A percentile compares a stretch with the other conserved stretches of the same genome.
These are phyloP conservation scores for Pseudogymnoascus sp. DNA, from an alignment of 2,329 filamentous ascomycete species.

Conservation along the genomic window DNA sequence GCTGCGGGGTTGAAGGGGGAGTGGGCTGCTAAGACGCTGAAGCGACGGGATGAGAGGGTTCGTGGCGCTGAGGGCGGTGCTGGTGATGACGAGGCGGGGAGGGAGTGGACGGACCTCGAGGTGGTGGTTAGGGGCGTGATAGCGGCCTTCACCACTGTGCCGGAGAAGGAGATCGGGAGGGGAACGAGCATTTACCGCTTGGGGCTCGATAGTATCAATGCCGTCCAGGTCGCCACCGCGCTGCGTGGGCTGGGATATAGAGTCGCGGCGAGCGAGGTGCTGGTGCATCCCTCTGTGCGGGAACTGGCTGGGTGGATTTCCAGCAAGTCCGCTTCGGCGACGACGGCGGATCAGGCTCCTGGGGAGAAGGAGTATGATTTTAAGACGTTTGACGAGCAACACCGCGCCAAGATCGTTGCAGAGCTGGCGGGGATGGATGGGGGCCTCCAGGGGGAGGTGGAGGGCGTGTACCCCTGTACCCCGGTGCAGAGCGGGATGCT, in stretches of 20 bases:
- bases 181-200: slow-evolving; percentile 73
- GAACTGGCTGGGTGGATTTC: slow-evolving; percentile 21
- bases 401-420: slow-evolving; percentile 25
- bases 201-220: slow-evolving; percentile 87
- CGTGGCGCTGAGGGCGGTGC: background rate
- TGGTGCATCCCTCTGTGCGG: slow-evolving; percentile 49
- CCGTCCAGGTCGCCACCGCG: slow-evolving; percentile 63
- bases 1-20: slow-evolving; percentile 15
- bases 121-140: slow-evolving; percentile 34
- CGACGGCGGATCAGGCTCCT: background rate
- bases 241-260: slow-evolving; percentile 51
- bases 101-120: slow-evolving; percentile 27
- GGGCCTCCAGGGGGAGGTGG: slow-evolving; percentile 31
- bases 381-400: slow-evolving; percentile 38
- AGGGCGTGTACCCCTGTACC: slow-evolving; percentile 67
- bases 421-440: slow-evolving; percentile 17
- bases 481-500: slow-evolving; percentile 73
- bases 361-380: slow-evolving; percentile 35
- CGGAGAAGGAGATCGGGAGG: slow-evolving; percentile 42
- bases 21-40: slow-evolving; percentile 14
- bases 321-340: background rate
- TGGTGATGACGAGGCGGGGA: background rate
- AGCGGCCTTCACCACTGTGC: slow-evolving; percentile 46
- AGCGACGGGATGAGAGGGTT: background rate
- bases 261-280: slow-evolving; percentile 63